phyloP scores from a whole-genome alignment of 257 asterid species.

The Primulina huaijiensis region DNA sequence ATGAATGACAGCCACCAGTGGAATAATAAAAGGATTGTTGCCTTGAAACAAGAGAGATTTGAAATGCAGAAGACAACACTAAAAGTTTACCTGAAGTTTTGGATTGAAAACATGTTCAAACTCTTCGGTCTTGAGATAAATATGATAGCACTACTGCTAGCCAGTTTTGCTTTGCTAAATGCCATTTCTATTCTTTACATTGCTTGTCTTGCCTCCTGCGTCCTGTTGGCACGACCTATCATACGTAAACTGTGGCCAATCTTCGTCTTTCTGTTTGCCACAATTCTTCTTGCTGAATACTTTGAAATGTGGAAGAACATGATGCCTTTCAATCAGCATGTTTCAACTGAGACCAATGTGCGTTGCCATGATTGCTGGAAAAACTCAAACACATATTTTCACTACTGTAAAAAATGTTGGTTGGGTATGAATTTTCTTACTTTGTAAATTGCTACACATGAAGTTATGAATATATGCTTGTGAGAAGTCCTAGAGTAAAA shows the following conservation, averaged over 20 bases:
- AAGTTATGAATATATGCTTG: not conserved
- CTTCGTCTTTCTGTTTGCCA: slow-evolving; percentile 69
- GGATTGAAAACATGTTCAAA: slow-evolving; percentile 96
- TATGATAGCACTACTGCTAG: slow-evolving; percentile 77
- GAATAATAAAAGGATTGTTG: slow-evolving; percentile 62
- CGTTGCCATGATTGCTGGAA: slow-evolving; percentile 96
- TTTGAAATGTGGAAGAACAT: slow-evolving; percentile 76
- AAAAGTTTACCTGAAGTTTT: slow-evolving; percentile 83
- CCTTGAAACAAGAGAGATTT: slow-evolving; percentile 86
- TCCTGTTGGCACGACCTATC: slow-evolving; percentile 66
- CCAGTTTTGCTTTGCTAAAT: slow-evolving; percentile 91
- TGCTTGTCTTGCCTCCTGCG: slow-evolving; percentile 80
- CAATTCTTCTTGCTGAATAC: slow-evolving; percentile 75
- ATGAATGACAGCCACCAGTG: slow-evolving; percentile 81
- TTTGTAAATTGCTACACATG: slow-evolving; percentile 15
- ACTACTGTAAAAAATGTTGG: slow-evolving; percentile 80
- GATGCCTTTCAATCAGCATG: slow-evolving; percentile 46
- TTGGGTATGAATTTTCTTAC: slow-evolving; percentile 57
- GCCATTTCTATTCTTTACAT: slow-evolving; percentile 77
- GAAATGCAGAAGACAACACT: slow-evolving; percentile 80
- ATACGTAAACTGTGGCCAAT: slow-evolving; percentile 83
- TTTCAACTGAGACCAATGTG: slow-evolving; percentile 32
- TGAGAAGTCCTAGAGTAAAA: not conserved
- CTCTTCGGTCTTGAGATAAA: slow-evolving; percentile 97
- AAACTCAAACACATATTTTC: slow-evolving; percentile 50